phyloP scores from a whole-genome alignment of 2,329 filamentous ascomycete genomes.

The Botrytis tulipae region DNA sequence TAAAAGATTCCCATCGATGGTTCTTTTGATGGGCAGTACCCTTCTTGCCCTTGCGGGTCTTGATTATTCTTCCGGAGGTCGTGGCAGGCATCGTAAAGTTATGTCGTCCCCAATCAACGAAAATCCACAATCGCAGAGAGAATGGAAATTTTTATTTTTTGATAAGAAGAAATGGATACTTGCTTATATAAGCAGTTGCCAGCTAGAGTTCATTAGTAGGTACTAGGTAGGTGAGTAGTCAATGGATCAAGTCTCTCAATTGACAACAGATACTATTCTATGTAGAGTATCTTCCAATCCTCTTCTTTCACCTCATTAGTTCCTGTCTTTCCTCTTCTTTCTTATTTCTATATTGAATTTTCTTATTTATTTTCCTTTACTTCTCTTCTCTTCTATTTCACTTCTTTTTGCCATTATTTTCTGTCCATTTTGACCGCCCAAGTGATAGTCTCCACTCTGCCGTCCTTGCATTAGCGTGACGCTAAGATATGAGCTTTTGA shows the following conservation, averaged over 20 bases:
- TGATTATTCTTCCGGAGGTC: slow-evolving; percentile 64
- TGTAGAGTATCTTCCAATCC: neutral
- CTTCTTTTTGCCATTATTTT: neutral
- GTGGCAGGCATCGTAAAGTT: slow-evolving; percentile 56
- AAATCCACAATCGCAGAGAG: neutral
- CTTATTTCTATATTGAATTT: neutral
- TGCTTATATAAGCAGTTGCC: neutral
- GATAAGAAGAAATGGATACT: neutral
- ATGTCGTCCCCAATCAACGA: slow-evolving; percentile 12
- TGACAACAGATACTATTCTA: neutral
- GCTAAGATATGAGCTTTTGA: slow-evolving; percentile 21
- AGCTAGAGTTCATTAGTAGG: neutral
- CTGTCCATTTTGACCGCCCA: neutral
- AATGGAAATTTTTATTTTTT: slow-evolving; percentile 17
- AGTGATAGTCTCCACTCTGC: neutral
- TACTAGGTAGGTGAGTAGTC: neutral
- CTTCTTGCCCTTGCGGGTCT: slow-evolving; percentile 67
- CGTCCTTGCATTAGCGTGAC: neutral
- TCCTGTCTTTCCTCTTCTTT: neutral
- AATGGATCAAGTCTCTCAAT: neutral
- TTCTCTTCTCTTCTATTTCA: neutral
- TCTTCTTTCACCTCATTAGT: neutral
- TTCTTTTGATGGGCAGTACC: slow-evolving; percentile 75
- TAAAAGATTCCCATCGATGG: slow-evolving; percentile 90
- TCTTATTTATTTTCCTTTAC: neutral